These are phyloP conservation scores for Stenogyne calaminthoides DNA, from an alignment of 305 asterid species.

Conservation along the genomic window DNA sequence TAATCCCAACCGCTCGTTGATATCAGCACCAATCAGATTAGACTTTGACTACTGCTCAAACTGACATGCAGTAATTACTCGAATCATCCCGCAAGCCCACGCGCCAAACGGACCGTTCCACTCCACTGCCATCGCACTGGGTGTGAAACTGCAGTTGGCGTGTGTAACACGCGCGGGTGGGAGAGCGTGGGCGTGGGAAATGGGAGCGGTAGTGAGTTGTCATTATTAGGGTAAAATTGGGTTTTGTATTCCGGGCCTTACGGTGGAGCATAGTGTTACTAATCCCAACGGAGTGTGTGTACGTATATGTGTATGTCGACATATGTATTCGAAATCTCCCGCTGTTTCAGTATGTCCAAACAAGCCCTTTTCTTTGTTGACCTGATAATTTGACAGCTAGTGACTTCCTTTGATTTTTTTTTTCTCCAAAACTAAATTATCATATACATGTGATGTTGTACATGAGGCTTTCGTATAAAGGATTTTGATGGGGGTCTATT, in stretches of 20 bases:
- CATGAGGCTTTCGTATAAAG: too few species aligned
- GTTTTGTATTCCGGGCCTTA: slow-evolving; percentile 50
- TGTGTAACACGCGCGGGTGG: not conserved
- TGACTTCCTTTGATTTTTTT: too few species aligned
- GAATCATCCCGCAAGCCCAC: not conserved
- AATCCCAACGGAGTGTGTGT: not conserved
- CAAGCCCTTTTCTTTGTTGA: slow-evolving; percentile 1
- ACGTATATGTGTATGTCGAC: too few species aligned
- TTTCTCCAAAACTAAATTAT: too few species aligned
- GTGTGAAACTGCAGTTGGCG: not conserved
- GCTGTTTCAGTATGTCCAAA: slow-evolving; percentile 14
- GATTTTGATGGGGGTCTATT: too few species aligned
- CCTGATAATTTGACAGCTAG: too few species aligned
- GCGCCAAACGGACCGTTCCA: too few species aligned
- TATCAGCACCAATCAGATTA: slow-evolving; percentile 24
- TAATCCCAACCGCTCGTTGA: slow-evolving; percentile 32
- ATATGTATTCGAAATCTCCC: too few species aligned
- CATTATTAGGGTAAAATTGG: slow-evolving; percentile 52
- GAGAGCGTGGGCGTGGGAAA: not conserved
- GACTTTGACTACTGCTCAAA: slow-evolving; percentile 37
- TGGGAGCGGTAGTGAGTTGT: slow-evolving; percentile 26
- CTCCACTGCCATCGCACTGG: too few species aligned
- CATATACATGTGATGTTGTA: too few species aligned
- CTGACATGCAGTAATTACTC: slow-evolving; percentile 37
- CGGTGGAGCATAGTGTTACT: slow-evolving; percentile 48